Evolutionary conservation across 768 basidiomycete species (phyloP), one percentile per base, ranked within the genome.

Genomic region (Suillus tomentosus): DNA sequence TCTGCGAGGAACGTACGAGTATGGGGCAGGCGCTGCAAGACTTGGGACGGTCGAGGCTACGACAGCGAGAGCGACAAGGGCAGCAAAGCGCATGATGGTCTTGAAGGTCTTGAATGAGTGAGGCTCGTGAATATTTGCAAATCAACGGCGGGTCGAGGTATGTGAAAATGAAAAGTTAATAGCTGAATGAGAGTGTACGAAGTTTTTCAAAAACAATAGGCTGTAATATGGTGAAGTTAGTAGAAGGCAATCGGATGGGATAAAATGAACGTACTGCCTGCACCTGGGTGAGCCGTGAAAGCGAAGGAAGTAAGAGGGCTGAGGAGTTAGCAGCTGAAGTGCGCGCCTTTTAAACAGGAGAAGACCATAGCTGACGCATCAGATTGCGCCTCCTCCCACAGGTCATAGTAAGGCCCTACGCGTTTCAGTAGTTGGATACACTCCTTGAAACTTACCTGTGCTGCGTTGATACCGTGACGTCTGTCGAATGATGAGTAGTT

Each of bases 361-460:
- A 24, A 37, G n/a, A 39, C 7, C 15, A 13, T 10, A 19, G 22
- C 14, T 37, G 14, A 24, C 7, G 37, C 36, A 22, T 56, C 14
- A 15, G n/a, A 5, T 36, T n/a, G 34, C 22, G 11, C 7, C 11
- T 56, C 55, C 22, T 56, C 39, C 22, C 37, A 37, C 9, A 39
- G 22, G 22, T 39, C 3, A 8, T 22, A 24, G 5, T n/a, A n/a
- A n/a, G 22, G 22, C 15, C 3, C 8, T 13, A 24, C 13, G 13
- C 6, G 47, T 48, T 48, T 48, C 47, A 48, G 19, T 45, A n/a
- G 17, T 45, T 45, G 22, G 84, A 84, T 50, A 8, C 50, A 24
- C 50, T 50, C 50, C 24, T 15, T 50, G 17, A 84, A 78, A 36
- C 80, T 80, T 24, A 87, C 75, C 58, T 87, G 84, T 39, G 78